phyloP scores from a whole-genome alignment of 176 grass and related monocot genomes.

The Rhynchospora breviuscula region DNA sequence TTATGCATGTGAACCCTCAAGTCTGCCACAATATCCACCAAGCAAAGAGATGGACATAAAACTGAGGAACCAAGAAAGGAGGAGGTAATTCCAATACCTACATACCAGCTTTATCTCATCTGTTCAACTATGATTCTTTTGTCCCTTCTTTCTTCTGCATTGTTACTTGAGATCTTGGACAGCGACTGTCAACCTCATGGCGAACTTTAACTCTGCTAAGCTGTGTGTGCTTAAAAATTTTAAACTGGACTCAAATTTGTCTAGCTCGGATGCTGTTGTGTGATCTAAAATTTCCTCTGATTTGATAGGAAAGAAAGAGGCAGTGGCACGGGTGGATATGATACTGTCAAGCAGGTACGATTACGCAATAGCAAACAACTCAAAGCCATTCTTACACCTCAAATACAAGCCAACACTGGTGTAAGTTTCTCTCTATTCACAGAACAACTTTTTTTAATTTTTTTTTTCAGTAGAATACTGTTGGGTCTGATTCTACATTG shows the following conservation, averaged over 20 bases:
- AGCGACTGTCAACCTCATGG: neutral
- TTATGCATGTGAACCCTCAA: conserved; percentile 76
- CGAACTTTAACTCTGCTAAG: neutral
- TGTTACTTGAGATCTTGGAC: neutral
- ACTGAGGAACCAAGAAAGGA: conserved; percentile 53
- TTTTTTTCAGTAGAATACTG: neutral
- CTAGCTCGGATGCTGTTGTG: neutral
- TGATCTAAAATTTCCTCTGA: neutral
- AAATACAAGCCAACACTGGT: conserved; percentile 31
- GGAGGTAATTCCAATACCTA: conserved; percentile 37
- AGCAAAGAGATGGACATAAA: conserved; percentile 92
- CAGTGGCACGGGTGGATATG: conserved; percentile 43
- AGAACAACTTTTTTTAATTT: neutral
- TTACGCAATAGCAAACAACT: conserved; percentile 37
- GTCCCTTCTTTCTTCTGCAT: neutral
- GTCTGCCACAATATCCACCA: conserved; percentile 71
- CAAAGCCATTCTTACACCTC: conserved; percentile 55
- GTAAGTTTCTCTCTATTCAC: conserved; percentile 33
- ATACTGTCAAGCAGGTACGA: conserved; percentile 28
- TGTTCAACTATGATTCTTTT: neutral
- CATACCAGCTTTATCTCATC: neutral
- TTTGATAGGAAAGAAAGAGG: conserved; percentile 55
- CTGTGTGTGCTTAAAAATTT: neutral
- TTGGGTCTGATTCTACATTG: neutral
- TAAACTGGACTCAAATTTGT: neutral